Percentiles rank a stretch among this genome's conserved stretches.
Conservation (phyloP, 768 basidiomycete genomes). For the Coprinopsis strossmayeri region DNA sequence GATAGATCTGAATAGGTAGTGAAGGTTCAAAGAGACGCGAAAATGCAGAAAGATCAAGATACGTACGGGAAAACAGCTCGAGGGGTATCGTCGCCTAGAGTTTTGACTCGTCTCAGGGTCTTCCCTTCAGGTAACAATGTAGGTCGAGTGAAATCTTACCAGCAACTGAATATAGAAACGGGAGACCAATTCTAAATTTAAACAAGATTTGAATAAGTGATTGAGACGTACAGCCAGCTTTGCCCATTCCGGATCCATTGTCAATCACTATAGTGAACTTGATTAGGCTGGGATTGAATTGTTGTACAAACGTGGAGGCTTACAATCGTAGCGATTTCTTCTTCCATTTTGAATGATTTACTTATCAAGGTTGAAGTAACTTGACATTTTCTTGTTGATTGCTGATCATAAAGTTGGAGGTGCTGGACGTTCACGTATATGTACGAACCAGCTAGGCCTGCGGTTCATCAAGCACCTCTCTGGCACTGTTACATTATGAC, state of each 20-base stretch:
- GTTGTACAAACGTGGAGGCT: slow-evolving; percentile 48
- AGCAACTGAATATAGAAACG: slow-evolving; percentile 34
- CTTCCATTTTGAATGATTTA: no score
- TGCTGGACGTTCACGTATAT: no score
- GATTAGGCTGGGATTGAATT: slow-evolving; percentile 9
- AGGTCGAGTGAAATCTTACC: slow-evolving; percentile 35
- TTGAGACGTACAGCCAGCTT: slow-evolving; percentile 80
- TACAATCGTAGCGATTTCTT: slow-evolving; percentile 32
- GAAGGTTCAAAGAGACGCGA: neutral
- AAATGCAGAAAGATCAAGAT: neutral
- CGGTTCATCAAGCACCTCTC: no score
- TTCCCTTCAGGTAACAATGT: neutral
- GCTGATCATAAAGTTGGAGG: no score
- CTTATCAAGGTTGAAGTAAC: no score
- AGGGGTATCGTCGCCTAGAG: slow-evolving; percentile 73
- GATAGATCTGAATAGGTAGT: slow-evolving; percentile 50
- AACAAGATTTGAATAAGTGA: slow-evolving; percentile 11
- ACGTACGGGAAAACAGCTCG: slow-evolving; percentile 89
- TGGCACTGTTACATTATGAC: no score
- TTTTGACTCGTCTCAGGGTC: neutral
- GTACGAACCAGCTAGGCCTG: no score
- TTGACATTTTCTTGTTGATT: no score
- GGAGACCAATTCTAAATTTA: slow-evolving; percentile 4
- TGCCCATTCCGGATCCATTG: slow-evolving; percentile 97
- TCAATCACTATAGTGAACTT: slow-evolving; percentile 53